Evolutionary conservation across 2,329 filamentous ascomycete genomes (phyloP), one percentile per base, ranked within the genome.

Genomic region (Trichoderma sp.): DNA sequence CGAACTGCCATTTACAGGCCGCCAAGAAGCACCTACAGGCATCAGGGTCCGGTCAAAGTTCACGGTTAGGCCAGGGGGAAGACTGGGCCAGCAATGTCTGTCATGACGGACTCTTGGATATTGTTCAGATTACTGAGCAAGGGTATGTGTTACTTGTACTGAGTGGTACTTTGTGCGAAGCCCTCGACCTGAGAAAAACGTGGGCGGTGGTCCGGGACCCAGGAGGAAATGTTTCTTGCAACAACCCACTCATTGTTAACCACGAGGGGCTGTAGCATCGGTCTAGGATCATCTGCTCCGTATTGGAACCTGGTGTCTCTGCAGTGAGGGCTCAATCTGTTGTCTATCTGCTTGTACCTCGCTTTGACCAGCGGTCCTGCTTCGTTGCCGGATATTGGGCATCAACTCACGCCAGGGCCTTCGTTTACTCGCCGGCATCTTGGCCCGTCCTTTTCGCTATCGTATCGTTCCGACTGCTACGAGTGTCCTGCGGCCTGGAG

Each of bases 1-100:
- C 71, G 41, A 73, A 60, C 41, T 73, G 71, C 71, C 71, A 65
- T 62, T 64, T 71, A 14, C 67, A 60, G 53, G 31, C 50, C 24
- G 64, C 66, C 45, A 59, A 56, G n/a, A 56, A 63, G 12, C 62
- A 66, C 16, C 41, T 56, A 35, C 27, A 63, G 60, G 53, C 56
- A 45, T 56, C 38, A 21, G 71, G 62, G 35, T 31, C 62, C 33
- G 62, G 38, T 27, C 45, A 64, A 62, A 31, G 33, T 60, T 74
- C 63, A 60, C 45, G 27, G 11, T 29, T 50, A 65, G 45, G 24
- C 60, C 67, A 59, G 67, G 74, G 66, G 64, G 56, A 50, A 71
- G 65, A 14, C 65, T 63, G 65, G 38, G 65, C 66, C 24, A 18
- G 38, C 60, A 18, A 73, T 56, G 71, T 35, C 29, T 29, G 71